Evolutionary conservation across 2,329 filamentous ascomycete species (phyloP).

Genomic region (Diaporthe ampelina): DNA sequence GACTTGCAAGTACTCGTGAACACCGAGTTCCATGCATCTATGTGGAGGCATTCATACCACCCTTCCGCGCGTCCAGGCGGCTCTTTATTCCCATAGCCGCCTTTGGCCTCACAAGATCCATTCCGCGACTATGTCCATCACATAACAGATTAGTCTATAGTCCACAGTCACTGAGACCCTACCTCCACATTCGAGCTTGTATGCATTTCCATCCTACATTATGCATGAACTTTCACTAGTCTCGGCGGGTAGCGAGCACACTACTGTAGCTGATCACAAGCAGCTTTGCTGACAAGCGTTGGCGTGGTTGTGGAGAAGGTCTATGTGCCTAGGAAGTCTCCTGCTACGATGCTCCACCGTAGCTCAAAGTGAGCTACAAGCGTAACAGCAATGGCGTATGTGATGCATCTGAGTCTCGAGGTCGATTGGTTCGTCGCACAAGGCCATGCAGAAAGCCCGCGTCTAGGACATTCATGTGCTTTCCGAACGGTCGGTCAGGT

Average conservation of each 20-base stretch:
- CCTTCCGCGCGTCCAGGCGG: slow-evolving; percentile 1
- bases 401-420: slow-evolving; percentile 17
- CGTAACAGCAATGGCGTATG: slow-evolving; percentile 10
- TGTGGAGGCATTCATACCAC: not conserved
- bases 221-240: slow-evolving; percentile 47
- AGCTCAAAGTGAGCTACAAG: not conserved
- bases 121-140: slow-evolving; percentile 1
- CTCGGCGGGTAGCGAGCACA: slow-evolving; percentile 48
- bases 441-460: slow-evolving; percentile 24
- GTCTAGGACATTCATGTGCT: slow-evolving; percentile 5
- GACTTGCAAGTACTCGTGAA: not conserved
- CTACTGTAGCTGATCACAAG: slow-evolving; percentile 38
- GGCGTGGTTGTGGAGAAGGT: not conserved
- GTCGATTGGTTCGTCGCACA: slow-evolving; percentile 22
- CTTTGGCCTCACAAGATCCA: not conserved
- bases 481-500: slow-evolving; percentile 18
- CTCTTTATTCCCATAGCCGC: not conserved
- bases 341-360: slow-evolving; percentile 4
- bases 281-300: not conserved
- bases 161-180: slow-evolving; percentile 33
- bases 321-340: not conserved
- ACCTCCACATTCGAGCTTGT: slow-evolving; percentile 18
- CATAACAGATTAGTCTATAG: slow-evolving; percentile 4
- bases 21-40: not conserved
- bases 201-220: slow-evolving; percentile 31